Evolutionary conservation across 169 alveolate genomes (phyloP).

Genomic region (Hepatocystis sp.): DNA sequence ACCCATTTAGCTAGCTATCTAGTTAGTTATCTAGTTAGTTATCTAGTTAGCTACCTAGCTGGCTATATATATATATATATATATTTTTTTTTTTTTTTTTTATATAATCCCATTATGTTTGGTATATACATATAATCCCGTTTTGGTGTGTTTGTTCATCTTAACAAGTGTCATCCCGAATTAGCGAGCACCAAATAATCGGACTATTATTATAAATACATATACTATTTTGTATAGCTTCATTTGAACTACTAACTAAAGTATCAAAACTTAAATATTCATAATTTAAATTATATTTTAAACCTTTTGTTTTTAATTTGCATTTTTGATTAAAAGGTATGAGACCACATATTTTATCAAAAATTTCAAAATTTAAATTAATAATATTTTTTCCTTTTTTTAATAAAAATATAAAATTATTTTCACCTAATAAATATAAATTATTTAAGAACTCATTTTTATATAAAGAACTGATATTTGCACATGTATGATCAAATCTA

Average conservation of each 20-base stretch:
- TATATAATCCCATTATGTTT: too few species aligned
- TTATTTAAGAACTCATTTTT: constrained; percentile 23
- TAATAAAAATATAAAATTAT: constrained; percentile 68
- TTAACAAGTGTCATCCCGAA: too few species aligned
- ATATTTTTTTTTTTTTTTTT: too few species aligned
- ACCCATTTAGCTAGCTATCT: too few species aligned
- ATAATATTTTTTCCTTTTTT: constrained; percentile 45
- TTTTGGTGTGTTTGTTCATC: too few species aligned
- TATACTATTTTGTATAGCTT: constrained; percentile 12
- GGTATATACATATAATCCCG: too few species aligned
- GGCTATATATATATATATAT: too few species aligned
- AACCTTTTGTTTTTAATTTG: constrained; percentile 57
- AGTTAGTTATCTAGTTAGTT: too few species aligned
- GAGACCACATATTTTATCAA: constrained; percentile 48
- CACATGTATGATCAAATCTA: constrained; percentile 76
- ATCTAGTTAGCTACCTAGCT: too few species aligned
- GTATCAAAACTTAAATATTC: constrained; percentile 67
- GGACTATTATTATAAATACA: constrained; percentile 30
- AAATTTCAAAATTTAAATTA: constrained; percentile 10
- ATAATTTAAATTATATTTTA: constrained; percentile 57
- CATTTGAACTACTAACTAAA: constrained; percentile 67
- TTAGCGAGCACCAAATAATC: constrained; percentile 31
- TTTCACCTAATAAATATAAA: constrained; percentile 69
- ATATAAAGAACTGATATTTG: constrained; percentile 51
- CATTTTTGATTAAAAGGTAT: constrained; percentile 69